These are phyloP conservation scores for Fennellomyces sp. DNA, from an alignment of 371 early-diverging fungal genomes.

Conservation along the genomic window DNA sequence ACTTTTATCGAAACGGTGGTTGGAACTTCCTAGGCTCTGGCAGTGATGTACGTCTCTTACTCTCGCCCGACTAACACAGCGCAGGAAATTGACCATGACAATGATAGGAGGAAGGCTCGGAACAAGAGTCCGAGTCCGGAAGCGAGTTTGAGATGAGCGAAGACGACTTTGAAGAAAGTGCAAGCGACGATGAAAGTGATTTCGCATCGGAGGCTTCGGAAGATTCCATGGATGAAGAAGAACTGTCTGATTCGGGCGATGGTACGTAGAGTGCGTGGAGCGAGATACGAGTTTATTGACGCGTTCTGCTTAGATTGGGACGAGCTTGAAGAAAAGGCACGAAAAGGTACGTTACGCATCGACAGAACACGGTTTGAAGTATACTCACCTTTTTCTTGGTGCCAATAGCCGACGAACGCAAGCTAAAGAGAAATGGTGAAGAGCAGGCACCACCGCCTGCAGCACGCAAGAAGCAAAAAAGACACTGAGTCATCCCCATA, in stretches of 20 bases:
- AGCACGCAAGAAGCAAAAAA: constrained; percentile 24
- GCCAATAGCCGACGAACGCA: constrained; percentile 60
- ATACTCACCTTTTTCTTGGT: background rate
- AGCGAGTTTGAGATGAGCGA: constrained; percentile 66
- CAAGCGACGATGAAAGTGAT: constrained; percentile 73
- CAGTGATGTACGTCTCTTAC: constrained; percentile 52
- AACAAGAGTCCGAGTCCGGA: constrained; percentile 59
- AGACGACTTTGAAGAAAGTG: constrained; percentile 54
- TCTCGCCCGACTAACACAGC: background rate
- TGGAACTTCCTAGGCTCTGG: constrained; percentile 93
- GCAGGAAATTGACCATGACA: background rate
- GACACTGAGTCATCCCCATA: constrained; percentile 25
- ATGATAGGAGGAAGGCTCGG: constrained; percentile 37
- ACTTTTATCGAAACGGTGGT: constrained; percentile 96
- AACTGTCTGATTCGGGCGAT: constrained; percentile 66
- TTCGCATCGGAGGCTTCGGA: constrained; percentile 69
- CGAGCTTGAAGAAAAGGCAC: constrained; percentile 78
- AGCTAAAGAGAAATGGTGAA: constrained; percentile 46
- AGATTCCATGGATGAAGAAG: constrained; percentile 59
- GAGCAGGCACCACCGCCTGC: constrained; percentile 17
- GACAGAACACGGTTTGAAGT: background rate
- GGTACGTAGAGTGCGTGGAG: constrained; percentile 9
- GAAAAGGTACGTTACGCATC: constrained; percentile 43
- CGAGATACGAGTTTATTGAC: background rate
- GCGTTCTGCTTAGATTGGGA: constrained; percentile 67